Evolutionary conservation across 1,284 basidiomycete species (phyloP).

Genomic region (Meira nashicola): DNA sequence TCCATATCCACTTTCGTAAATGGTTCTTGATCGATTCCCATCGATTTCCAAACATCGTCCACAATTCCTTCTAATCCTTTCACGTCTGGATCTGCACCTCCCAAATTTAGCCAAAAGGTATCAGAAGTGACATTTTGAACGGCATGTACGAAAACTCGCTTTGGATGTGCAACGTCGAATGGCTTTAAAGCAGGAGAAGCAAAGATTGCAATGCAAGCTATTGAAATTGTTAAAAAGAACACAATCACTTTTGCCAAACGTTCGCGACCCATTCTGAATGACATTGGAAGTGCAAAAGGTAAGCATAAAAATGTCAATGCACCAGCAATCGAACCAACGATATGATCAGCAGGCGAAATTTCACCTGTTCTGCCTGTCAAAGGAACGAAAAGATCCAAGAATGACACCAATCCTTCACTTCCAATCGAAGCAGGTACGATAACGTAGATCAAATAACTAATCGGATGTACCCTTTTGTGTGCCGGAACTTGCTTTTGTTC

Average conservation of each 20-base stretch:
- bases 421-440: conserved; percentile 65
- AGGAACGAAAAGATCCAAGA: conserved; percentile 72
- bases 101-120: conserved; percentile 74
- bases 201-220: conserved; percentile 60
- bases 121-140: conserved; percentile 71
- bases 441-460: conserved; percentile 32
- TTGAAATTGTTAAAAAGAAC: conserved; percentile 58
- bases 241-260: conserved; percentile 56
- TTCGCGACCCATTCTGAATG: conserved; percentile 64
- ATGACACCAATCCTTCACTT: conserved; percentile 59
- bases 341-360: conserved; percentile 66
- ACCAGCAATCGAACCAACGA: conserved; percentile 66
- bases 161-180: conserved; percentile 82
- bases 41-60: conserved; percentile 62
- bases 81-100: conserved; percentile 76
- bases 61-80: conserved; percentile 58
- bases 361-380: conserved; percentile 62
- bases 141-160: conserved; percentile 77
- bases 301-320: conserved; percentile 61
- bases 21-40: conserved; percentile 56
- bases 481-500: conserved; percentile 30
- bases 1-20: conserved; percentile 39
- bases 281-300: conserved; percentile 63
- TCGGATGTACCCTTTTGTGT: conserved; percentile 36
- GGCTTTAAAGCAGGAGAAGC: conserved; percentile 60